Conservation (phyloP, 2,329 filamentous ascomycete species). For the Furcasterigmium sp. region DNA sequence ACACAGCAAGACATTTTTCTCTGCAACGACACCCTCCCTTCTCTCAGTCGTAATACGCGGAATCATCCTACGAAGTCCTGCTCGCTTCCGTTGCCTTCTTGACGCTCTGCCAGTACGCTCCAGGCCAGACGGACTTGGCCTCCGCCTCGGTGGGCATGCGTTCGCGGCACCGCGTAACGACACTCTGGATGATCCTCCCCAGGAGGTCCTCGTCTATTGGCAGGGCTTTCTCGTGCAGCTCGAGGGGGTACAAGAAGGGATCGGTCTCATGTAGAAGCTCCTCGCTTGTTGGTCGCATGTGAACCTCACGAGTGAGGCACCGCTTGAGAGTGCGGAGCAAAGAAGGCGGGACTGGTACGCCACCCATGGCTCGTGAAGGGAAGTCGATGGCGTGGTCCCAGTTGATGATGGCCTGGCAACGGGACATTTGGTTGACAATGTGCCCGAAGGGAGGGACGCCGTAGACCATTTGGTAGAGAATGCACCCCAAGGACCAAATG, state of each 20-base stretch:
- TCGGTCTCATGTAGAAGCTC: constrained; percentile 56
- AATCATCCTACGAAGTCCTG: constrained; percentile 13
- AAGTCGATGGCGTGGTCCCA: constrained; percentile 70
- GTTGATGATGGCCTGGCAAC: constrained; percentile 83
- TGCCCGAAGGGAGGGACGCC: constrained; percentile 94
- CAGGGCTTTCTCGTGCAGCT: constrained; percentile 47
- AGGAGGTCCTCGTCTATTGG: constrained; percentile 60
- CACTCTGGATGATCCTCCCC: constrained; percentile 57
- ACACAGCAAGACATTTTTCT: no score
- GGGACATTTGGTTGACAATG: constrained; percentile 79
- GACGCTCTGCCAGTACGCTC: constrained; percentile 57
- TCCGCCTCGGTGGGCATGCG: constrained; percentile 55
- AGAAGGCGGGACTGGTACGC: constrained; percentile 50
- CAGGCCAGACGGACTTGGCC: constrained; percentile 49
- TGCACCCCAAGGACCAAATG: constrained; percentile 94
- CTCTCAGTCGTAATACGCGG: constrained; percentile 1
- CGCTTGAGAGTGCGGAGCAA: constrained; percentile 57
- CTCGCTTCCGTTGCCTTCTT: constrained; percentile 40
- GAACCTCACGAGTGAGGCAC: constrained; percentile 58
- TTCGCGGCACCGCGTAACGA: constrained; percentile 53
- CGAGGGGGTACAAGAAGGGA: constrained; percentile 59
- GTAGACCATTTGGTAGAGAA: constrained; percentile 97
- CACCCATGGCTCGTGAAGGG: constrained; percentile 64
- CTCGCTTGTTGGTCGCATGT: constrained; percentile 57
- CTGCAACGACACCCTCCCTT: background rate